Conservation (phyloP, 768 basidiomycete genomes). For the Kwoniella dendrophila region DNA sequence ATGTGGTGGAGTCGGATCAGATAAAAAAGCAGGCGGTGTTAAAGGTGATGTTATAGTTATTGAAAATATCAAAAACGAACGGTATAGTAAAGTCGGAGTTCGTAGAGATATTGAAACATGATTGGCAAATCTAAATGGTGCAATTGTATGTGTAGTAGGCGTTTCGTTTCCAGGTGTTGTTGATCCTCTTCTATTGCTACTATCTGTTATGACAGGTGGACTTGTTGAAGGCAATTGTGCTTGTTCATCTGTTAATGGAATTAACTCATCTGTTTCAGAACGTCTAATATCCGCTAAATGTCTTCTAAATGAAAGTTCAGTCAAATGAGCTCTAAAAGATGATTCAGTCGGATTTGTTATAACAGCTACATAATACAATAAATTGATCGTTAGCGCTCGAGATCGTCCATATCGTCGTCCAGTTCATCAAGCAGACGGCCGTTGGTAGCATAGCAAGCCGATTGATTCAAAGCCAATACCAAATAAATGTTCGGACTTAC, state of each 20-base stretch:
- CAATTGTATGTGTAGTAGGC: constrained; percentile 40
- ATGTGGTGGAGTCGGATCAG: constrained; percentile 24
- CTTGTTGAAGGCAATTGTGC: constrained; percentile 10
- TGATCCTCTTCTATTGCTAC: background rate
- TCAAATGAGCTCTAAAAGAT: constrained; percentile 90
- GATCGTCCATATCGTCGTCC: too few species aligned
- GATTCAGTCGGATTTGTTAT: constrained; percentile 92
- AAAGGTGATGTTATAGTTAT: constrained; percentile 62
- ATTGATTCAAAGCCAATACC: too few species aligned
- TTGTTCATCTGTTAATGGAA: constrained; percentile 12
- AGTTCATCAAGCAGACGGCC: too few species aligned
- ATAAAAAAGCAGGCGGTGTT: constrained; percentile 36
- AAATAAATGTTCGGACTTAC: constrained; percentile 44
- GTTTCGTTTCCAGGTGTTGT: constrained; percentile 19
- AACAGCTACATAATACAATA: constrained; percentile 66
- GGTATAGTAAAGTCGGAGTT: constrained; percentile 85
- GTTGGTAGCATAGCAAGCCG: too few species aligned
- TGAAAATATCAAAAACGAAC: constrained; percentile 82
- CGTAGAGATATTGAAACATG: constrained; percentile 88
- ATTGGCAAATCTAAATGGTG: constrained; percentile 72
- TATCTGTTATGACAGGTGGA: background rate
- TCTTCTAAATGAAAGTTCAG: constrained; percentile 94
- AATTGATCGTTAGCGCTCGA: background rate
- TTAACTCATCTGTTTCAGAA: constrained; percentile 31
- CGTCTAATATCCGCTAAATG: constrained; percentile 83